Base-by-base conservation (phyloP, 177 flowering plant species). In the Vitis hybrid region DNA sequence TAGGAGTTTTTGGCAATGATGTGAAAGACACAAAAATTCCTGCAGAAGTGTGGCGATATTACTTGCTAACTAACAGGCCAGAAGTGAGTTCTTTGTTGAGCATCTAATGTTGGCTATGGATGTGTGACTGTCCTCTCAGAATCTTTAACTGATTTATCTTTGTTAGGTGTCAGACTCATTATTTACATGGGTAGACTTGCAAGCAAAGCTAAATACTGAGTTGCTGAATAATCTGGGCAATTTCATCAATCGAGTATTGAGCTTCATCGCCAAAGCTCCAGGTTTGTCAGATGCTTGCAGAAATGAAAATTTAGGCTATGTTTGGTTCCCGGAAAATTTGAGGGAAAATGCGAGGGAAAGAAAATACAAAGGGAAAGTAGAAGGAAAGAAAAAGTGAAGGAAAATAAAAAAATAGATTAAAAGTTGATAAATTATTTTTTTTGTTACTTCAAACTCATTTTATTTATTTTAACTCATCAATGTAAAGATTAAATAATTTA, bases 1-100 rank as follows among this genome's bases (percentile, higher is more conserved):
- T 93, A 51, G 99, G 99, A 66, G 97, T 96, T 66, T 96, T 96
- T 84, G 99, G 99, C 11, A 93, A 92, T 86, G 98, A 96, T 86
- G 99, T 84, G 59, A 92, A 91, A 75, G 92, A 91, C 70, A 89
- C 99, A 49, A 80, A 77, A 9, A 96, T 96, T 71, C 99, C 99
- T 70, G 83, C 84, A 1, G 99, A 93, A 89, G 99, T 96, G 2
- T 96, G 97, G 98, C 82, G 99, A 83, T 96, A 96, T 70, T 96
- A 96, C 74, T 80, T 96, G 81, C 81, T 96, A 55, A 87, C 92
- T 18, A 93, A 93, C 80, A 81, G 91, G 72, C 94, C 94, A 49
- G 83, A 79, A 81, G 84, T 84, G 72, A 56, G 32, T 56, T 13
- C 54, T 72, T 27, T 61, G 11, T 19, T 60, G 13, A 51, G 35